These are phyloP conservation scores for Colletotrichum limetticola DNA, from an alignment of 2,329 filamentous ascomycete species.

Conservation along the genomic window DNA sequence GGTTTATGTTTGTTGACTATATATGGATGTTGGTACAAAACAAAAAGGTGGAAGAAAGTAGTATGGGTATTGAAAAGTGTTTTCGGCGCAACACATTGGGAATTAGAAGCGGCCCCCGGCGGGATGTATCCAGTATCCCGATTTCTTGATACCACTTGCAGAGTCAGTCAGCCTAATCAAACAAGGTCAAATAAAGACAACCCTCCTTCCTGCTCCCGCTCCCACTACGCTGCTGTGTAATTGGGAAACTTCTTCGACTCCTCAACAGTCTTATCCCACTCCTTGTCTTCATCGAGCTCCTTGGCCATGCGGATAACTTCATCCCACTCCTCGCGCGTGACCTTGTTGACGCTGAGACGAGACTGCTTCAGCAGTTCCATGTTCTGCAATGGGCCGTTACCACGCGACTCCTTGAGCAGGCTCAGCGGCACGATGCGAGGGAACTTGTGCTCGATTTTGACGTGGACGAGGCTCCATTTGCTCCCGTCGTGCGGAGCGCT, in stretches of 20 bases:
- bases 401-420: slow-evolving; percentile 78
- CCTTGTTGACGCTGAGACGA: slow-evolving; percentile 63
- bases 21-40: not conserved
- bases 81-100: slow-evolving; percentile 10
- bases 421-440: slow-evolving; percentile 67
- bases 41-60: not conserved
- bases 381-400: slow-evolving; percentile 68
- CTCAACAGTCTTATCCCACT: slow-evolving; percentile 30
- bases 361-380: slow-evolving; percentile 84
- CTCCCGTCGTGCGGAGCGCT: slow-evolving; percentile 68
- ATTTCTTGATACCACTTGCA: slow-evolving; percentile 33
- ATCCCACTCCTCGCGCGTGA: slow-evolving; percentile 73
- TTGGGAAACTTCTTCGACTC: slow-evolving; percentile 31
- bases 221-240: slow-evolving; percentile 1
- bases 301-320: slow-evolving; percentile 33
- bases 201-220: not conserved
- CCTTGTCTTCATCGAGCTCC: slow-evolving; percentile 21
- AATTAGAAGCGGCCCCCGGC: slow-evolving; percentile 23
- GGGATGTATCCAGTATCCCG: slow-evolving; percentile 18
- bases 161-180: slow-evolving; percentile 25
- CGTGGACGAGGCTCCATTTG: slow-evolving; percentile 89
- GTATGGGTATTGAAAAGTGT: slow-evolving; percentile 2
- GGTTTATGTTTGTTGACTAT: not conserved
- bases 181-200: not conserved
- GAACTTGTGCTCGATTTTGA: slow-evolving; percentile 88